These are phyloP conservation scores for Amoebophrya sp. DNA, from an alignment of 169 alveolate species.

Conservation along the genomic window DNA sequence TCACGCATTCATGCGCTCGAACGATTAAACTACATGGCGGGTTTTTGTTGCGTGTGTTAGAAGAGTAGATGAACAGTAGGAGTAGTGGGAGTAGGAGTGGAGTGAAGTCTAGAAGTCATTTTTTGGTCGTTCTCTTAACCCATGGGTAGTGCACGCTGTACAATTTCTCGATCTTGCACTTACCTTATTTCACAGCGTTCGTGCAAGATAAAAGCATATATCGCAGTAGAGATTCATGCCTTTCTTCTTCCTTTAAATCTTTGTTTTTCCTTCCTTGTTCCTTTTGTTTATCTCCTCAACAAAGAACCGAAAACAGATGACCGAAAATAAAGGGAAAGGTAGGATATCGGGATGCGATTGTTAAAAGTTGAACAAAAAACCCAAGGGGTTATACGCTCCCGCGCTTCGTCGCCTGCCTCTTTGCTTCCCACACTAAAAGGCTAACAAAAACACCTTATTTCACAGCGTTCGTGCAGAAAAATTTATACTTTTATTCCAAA, in stretches of 20 bases:
- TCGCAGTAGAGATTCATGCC: no score
- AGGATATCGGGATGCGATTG: no score
- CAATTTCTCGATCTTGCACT: not conserved
- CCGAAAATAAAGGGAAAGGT: no score
- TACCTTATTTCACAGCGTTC: not conserved
- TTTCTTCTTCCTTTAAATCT: no score
- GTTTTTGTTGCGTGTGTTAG: constrained; percentile 61
- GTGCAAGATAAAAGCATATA: not conserved
- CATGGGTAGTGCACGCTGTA: not conserved
- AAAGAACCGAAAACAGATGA: no score
- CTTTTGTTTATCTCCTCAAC: no score
- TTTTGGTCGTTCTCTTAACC: not conserved
- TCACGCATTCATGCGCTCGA: constrained; percentile 99
- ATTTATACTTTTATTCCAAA: not conserved
- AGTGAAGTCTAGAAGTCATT: not conserved
- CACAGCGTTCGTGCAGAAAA: not conserved
- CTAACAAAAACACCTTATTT: not conserved
- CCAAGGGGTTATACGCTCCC: no score
- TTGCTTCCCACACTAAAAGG: not conserved
- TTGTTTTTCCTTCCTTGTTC: no score
- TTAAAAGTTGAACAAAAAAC: no score
- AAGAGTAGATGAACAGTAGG: constrained; percentile 61
- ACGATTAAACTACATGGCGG: constrained; percentile 36
- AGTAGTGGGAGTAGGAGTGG: constrained; percentile 52
- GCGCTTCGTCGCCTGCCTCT: not conserved